Base-by-base conservation (phyloP, 2,329 filamentous ascomycete genomes). In the Colletotrichum eleusines region DNA sequence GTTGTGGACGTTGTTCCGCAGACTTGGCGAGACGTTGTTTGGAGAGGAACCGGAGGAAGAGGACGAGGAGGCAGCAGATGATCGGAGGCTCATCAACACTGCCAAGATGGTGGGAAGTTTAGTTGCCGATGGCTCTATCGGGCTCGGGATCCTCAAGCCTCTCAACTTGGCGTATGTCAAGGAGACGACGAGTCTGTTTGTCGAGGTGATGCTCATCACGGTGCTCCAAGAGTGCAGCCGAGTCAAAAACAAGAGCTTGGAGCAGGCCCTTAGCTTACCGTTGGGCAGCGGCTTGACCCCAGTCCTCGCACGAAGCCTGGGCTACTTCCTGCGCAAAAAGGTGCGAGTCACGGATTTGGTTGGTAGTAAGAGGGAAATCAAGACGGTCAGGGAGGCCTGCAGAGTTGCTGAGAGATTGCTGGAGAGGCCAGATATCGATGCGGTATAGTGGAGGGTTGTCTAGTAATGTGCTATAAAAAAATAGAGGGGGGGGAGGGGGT, bases 1-100 rank as follows among this genome's bases (percentile, higher is more conserved):
- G 9, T 84, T 98, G 1, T 97, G 95, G 91, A 94, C 92, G 75
- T 85, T 95, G 12, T 97, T 98, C 81, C 91, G 92, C 76, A 87
- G 90, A 44, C 89, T 98, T 81, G 95, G 94, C n/a, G 95, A 97
- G 80, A 88, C 87, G 2, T 88, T 92, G 44, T 91, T 92, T 54
- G 90, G 89, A 7, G 90, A 90, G 48, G 87, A 87, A 20, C 84
- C 85, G 3, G 89, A 90, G 7, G 88, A 89, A 2, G 87, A 87
- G 18, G 82, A 84, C 3, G 81, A 82, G 54, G 80, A 84, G 66
- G 79, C 80, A 16, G 80, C 84, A 73, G 89, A 90, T 35, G 79
- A 85, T 69, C 80, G 83, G 20, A 84, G 86, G 38, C 76, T 89
- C 6, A 81, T 84, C 67, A 87, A 89, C 70, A 83, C 87, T 55